Percentiles rank a stretch among this genome's conserved stretches.
These are phyloP conservation scores for Yamadazyma nakazawae DNA, from an alignment of 805 yeast species.

Conservation along the genomic window DNA sequence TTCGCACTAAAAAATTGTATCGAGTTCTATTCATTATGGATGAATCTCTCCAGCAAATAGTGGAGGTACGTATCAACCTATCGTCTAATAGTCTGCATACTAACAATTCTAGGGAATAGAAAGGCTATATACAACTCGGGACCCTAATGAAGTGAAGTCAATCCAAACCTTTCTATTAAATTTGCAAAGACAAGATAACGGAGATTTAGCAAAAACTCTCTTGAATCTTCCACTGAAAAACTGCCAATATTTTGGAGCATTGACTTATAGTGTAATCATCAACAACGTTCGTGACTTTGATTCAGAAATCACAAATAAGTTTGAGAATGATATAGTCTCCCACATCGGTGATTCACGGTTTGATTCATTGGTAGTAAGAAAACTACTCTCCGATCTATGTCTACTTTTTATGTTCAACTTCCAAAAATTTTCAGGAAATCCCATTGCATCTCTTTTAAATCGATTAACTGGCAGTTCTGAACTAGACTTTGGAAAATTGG, in stretches of 20 bases:
- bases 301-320: not conserved
- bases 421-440: slow-evolving; percentile 34
- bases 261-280: slow-evolving; percentile 67
- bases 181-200: slow-evolving; percentile 55
- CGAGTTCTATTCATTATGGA: not conserved
- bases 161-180: slow-evolving; percentile 56
- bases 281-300: slow-evolving; percentile 24
- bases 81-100: not conserved
- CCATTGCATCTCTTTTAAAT: slow-evolving; percentile 25
- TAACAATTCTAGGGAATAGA: slow-evolving; percentile 32
- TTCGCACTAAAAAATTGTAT: not conserved
- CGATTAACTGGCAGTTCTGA: not conserved
- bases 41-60: not conserved
- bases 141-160: slow-evolving; percentile 34
- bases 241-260: slow-evolving; percentile 76
- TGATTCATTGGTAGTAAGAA: slow-evolving; percentile 45
- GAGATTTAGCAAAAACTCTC: slow-evolving; percentile 54
- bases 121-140: slow-evolving; percentile 39
- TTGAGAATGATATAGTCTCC: slow-evolving; percentile 1
- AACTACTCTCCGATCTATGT: slow-evolving; percentile 55
- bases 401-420: slow-evolving; percentile 43
- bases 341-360: not conserved
- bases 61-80: slow-evolving; percentile 3
- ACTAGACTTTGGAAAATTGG: slow-evolving; percentile 4
- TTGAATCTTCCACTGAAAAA: slow-evolving; percentile 40